phyloP scores from a whole-genome alignment of 306 rosid species.

The Lagenaria siceraria region DNA sequence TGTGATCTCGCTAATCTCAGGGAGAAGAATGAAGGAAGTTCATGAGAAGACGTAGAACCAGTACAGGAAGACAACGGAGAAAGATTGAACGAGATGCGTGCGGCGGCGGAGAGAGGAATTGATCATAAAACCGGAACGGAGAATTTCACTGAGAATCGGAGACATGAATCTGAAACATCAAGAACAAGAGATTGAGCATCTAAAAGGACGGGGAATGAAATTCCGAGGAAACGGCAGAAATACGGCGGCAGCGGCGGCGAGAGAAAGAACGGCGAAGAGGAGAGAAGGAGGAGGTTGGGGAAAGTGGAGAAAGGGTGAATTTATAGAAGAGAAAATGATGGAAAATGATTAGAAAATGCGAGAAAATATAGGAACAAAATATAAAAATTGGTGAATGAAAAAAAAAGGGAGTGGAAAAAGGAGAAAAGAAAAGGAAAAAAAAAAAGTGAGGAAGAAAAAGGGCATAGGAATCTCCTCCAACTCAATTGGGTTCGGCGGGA shows the following conservation, averaged over 20 bases:
- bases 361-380: neutral
- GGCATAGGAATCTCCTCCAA: constrained; percentile 36
- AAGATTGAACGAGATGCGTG: constrained; percentile 85
- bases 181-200: constrained; percentile 13
- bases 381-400: neutral
- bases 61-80: constrained; percentile 82
- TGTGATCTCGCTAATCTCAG: neutral
- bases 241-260: neutral
- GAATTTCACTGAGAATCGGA: constrained; percentile 92
- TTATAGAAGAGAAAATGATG: constrained; percentile 31
- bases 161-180: constrained; percentile 71
- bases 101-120: constrained; percentile 69
- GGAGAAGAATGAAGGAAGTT: neutral
- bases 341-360: neutral
- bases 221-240: neutral
- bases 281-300: constrained; percentile 15
- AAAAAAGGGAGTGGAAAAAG: neutral
- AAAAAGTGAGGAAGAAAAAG: neutral
- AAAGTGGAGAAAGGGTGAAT: constrained; percentile 12
- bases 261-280: neutral
- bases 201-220: neutral
- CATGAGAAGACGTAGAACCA: constrained; percentile 90
- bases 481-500: neutral
- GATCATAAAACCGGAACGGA: constrained; percentile 76
- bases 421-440: neutral